A percentile compares a stretch with the other conserved stretches of the same genome.
Conservation (phyloP, 306 rosid species). For the Castanea sativa region DNA sequence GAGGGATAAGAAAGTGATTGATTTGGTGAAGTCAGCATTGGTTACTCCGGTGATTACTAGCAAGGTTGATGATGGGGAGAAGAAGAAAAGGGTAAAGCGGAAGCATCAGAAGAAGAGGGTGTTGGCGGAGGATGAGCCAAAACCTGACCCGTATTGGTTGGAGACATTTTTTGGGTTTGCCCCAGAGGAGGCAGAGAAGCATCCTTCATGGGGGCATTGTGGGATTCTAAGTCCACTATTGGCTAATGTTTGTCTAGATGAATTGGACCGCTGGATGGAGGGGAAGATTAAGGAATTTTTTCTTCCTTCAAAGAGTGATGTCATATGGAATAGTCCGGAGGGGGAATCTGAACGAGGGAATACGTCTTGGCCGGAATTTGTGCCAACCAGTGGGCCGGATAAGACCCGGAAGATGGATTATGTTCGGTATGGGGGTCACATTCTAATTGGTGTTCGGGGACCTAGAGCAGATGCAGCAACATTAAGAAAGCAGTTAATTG, state of each 20-base stretch:
- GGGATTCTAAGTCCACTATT: conserved; percentile 82
- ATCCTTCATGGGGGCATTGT: conserved; percentile 93
- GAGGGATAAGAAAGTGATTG: conserved; percentile 80
- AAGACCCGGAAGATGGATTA: conserved; percentile 94
- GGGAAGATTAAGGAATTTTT: conserved; percentile 80
- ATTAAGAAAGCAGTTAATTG: conserved; percentile 79
- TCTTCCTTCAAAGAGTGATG: conserved; percentile 91
- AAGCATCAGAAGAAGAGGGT: conserved; percentile 96
- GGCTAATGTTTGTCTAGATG: conserved; percentile 80
- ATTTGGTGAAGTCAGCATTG: conserved; percentile 71
- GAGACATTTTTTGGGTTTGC: conserved; percentile 87
- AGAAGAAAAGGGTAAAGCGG: conserved; percentile 65
- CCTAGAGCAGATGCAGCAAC: conserved; percentile 89
- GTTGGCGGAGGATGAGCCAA: conserved; percentile 90
- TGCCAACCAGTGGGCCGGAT: conserved; percentile 97
- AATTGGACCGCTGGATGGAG: conserved; percentile 94
- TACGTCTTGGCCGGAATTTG: conserved; percentile 98
- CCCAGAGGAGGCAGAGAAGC: conserved; percentile 82
- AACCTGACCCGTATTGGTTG: conserved; percentile 97
- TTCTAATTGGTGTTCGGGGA: conserved; percentile 82
- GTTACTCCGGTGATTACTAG: conserved; percentile 64
- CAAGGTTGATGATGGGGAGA: conserved; percentile 51
- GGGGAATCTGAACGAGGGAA: conserved; percentile 88
- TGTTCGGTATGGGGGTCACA: conserved; percentile 82
- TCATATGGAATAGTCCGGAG: conserved; percentile 84